Base-by-base conservation (phyloP, 352 stramenopile genomes). In the Pythium monospermum region DNA sequence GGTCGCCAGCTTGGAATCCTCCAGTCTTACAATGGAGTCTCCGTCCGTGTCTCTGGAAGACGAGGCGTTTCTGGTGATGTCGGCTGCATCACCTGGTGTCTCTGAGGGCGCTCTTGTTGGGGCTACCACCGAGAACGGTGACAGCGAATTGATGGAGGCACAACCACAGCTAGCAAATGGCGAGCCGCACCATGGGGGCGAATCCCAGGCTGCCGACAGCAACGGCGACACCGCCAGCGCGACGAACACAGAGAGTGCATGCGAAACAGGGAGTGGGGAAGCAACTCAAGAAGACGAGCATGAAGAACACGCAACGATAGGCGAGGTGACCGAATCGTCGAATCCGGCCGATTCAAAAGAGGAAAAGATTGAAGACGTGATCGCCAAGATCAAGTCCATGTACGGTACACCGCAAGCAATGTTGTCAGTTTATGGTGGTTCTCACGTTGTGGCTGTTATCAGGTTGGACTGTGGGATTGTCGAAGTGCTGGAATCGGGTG, bases 401-500 rank as follows among this genome's bases (percentile, higher is more conserved):
- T 75, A 62, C 31, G 68, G 69, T 2, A 26, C 27, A 41, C n/a
- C 32, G 22, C 18, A n/a, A n/a, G n/a, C n/a, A n/a, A n/a, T n/a
- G n/a, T 27, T 16, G 22, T 27, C 42, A n/a, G 18, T 27, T 22
- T n/a, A 27, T 22, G 1, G 21, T 16, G 6, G 1, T 11, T 4
- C 15, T 26, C 39, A 22, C 30, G 30, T 13, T 35, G 30, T 51
- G 22, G 33, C 25, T 18, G 27, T 16, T 49, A 30, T 47, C 25
- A 83, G 69, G 38, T 59, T 87, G 28, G 49, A 65, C 7, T 92
- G 78, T 37, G 72, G 90, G 53, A 64, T 54, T 2, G 78, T 81
- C 3, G 57, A 76, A 28, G 71, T 92, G 33, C 49, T 85, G 21
- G 76, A 85, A 28, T 83, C 75, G 11, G 82, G 82, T 5, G 82